Conservation (phyloP, 225 moss, liverwort and hornwort species). For the Physcomitrium patens region DNA sequence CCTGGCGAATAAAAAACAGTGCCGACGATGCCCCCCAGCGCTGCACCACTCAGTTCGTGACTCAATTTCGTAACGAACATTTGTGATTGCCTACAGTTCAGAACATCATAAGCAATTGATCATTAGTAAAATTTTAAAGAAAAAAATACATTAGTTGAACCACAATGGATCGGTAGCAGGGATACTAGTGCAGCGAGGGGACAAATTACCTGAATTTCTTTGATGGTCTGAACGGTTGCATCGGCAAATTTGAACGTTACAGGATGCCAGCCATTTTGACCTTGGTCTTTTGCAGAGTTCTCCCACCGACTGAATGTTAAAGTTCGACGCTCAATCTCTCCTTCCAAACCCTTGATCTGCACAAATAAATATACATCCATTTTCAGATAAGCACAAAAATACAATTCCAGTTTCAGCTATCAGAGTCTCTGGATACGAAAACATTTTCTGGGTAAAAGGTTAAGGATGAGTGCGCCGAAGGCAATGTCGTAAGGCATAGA, state of each 20-base stretch:
- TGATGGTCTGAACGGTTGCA: conserved; percentile 52
- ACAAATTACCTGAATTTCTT: conserved; percentile 71
- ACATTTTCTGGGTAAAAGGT: no score
- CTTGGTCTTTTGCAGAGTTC: conserved; percentile 52
- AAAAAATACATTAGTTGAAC: neutral
- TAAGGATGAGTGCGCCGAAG: neutral
- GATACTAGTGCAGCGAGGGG: neutral
- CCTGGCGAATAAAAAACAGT: conserved; percentile 90
- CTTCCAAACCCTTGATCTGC: conserved; percentile 74
- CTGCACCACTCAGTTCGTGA: conserved; percentile 92
- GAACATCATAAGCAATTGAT: neutral
- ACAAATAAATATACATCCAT: neutral
- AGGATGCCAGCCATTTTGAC: conserved; percentile 84
- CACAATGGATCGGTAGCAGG: neutral
- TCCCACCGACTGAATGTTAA: conserved; percentile 91
- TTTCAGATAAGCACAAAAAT: no score
- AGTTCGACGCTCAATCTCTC: conserved; percentile 87
- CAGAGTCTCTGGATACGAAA: no score
- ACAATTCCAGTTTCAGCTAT: no score
- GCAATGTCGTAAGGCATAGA: neutral
- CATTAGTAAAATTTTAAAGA: no score
- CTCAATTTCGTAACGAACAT: conserved; percentile 72
- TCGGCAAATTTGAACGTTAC: conserved; percentile 69
- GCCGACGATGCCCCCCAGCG: conserved; percentile 65
- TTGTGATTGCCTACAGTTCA: conserved; percentile 1